phyloP scores from a whole-genome alignment of 495 filamentous ascomycete genomes.

The Aspergillus steynii region DNA sequence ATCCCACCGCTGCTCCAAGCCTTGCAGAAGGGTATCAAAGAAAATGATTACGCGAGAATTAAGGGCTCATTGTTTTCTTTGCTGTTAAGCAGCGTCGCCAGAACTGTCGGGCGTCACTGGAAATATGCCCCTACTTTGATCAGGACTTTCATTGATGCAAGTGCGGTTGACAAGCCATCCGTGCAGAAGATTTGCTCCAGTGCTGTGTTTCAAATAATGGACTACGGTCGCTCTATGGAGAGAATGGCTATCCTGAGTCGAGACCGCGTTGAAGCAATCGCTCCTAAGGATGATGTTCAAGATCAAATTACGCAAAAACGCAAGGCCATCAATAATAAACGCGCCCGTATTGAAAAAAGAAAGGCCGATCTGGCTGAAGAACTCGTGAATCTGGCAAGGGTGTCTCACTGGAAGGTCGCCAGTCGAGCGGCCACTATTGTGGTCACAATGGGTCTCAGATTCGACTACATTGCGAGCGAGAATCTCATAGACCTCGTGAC shows the following conservation, averaged over 20 bases:
- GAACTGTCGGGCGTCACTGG: conserved; percentile 87
- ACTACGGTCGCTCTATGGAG: conserved; percentile 83
- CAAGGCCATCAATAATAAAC: conserved; percentile 69
- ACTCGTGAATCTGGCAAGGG: conserved; percentile 71
- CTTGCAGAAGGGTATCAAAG: conserved; percentile 77
- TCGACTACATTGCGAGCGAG: conserved; percentile 79
- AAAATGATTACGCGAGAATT: conserved; percentile 81
- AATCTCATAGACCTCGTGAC: conserved; percentile 83
- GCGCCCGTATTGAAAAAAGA: conserved; percentile 73
- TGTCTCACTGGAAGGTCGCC: conserved; percentile 94
- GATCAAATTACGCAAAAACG: conserved; percentile 64
- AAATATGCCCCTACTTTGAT: conserved; percentile 85
- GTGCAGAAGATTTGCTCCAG: conserved; percentile 86
- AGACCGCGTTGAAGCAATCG: conserved; percentile 68
- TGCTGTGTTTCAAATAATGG: conserved; percentile 82
- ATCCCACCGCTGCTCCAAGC: conserved; percentile 82
- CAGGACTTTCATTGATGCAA: conserved; percentile 83
- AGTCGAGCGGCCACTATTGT: conserved; percentile 85
- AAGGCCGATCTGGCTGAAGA: conserved; percentile 80
- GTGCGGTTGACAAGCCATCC: conserved; percentile 86
- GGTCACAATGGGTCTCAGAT: conserved; percentile 82
- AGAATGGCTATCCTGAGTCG: conserved; percentile 84
- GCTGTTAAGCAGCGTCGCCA: conserved; percentile 84
- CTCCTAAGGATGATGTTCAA: conserved; percentile 67
- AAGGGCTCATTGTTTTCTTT: conserved; percentile 92